Evolutionary conservation across 1,284 basidiomycete genomes (phyloP).

Genomic region (Leccinum pallidistipes): DNA sequence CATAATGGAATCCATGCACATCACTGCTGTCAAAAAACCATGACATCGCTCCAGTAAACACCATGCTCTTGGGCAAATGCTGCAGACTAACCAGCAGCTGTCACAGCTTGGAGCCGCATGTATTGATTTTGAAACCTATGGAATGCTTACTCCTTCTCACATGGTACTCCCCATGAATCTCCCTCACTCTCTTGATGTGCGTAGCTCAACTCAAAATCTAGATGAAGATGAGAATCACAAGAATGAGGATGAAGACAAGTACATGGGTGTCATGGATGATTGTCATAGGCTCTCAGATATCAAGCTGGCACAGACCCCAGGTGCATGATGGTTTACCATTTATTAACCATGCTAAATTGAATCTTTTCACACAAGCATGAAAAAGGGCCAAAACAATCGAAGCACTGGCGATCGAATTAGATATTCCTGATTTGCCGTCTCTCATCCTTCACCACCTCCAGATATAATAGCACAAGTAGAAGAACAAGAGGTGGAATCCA

Average conservation of each 20-base stretch:
- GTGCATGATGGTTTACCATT: neutral
- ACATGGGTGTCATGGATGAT: neutral
- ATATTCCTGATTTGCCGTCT: neutral
- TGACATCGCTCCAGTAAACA: neutral
- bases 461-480: too few relatives aligned
- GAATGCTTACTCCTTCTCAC: neutral
- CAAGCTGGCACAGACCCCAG: neutral
- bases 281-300: neutral
- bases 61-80: neutral
- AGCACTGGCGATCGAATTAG: neutral
- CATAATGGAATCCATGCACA: conserved; percentile 1
- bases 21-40: neutral
- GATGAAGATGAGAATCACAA: neutral
- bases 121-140: neutral
- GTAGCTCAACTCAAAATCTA: neutral
- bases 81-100: neutral
- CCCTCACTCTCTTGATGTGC: neutral
- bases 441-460: neutral
- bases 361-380: neutral
- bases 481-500: too few relatives aligned
- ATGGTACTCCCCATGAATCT: neutral
- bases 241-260: neutral
- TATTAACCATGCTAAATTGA: neutral
- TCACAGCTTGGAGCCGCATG: neutral
- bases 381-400: neutral